Evolutionary conservation across 306 rosid genomes (phyloP), one percentile per base, ranked within the genome.

Genomic region (Dalbergia cochinchinensis): DNA sequence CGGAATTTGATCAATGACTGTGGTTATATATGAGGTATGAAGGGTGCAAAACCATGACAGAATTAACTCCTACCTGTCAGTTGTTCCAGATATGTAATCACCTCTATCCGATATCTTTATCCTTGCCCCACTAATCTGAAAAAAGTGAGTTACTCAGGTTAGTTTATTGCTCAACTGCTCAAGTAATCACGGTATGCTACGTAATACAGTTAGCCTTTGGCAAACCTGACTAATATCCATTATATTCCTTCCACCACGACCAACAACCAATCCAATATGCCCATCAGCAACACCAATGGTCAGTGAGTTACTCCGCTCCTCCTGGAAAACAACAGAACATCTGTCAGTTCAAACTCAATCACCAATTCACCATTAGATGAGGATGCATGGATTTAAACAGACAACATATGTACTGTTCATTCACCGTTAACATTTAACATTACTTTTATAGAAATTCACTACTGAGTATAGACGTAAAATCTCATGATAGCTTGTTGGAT

Each of bases 81-180:
- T 86, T 78, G 99, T 96, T 82, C 99, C 99, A 67, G 98, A 85
- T 86, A 96, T 87, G 89, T 90, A 96, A 85, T 96, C 99, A 4
- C 97, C 99, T 81, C 99, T 88, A 78, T 96, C 98, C 22, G 99
- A 96, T 85, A 96, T 96, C 92, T 93, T 96, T 88, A 96, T 93
- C 93, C 92, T 96, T 69, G 99, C 99, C 31, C 99, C 99, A 76
- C 94, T 96, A 26, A 66, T 82, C 99, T 96, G 94, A 83, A 83
- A 50, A 79, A 79, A 76, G 54, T 20, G 69, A 8, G 34, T 73
- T 54, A 69, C 13, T 83, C 66, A 69, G 50, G 65, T 87, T 72
- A 78, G 75, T 37, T 22, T 55, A 61, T 55, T 33, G 20, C 31
- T 20, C 5, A 13, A 61, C 48, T 33, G 20, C 31, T 20, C 5